These are phyloP conservation scores for Candida peoriensis DNA, from an alignment of 805 yeast genomes.

Conservation along the genomic window DNA sequence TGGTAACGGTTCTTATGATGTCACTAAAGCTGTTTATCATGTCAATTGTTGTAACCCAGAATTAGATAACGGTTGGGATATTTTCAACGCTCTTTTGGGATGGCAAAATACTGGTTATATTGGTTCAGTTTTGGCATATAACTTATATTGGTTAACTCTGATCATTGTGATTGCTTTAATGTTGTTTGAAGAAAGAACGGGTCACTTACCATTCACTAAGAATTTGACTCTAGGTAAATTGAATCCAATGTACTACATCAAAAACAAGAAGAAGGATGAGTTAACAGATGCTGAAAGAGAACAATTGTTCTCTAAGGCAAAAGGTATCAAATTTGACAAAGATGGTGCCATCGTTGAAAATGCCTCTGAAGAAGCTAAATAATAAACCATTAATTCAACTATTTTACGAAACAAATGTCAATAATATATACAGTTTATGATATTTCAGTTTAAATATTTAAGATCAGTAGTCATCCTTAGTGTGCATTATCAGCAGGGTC, in stretches of 20 bases:
- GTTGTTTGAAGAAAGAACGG: slow-evolving; percentile 79
- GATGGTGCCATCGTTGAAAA: slow-evolving; percentile 26
- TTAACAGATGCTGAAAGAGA: slow-evolving; percentile 47
- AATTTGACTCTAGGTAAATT: slow-evolving; percentile 41
- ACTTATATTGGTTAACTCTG: slow-evolving; percentile 77
- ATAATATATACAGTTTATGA: background rate
- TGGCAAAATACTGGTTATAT: slow-evolving; percentile 97
- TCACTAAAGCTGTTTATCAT: slow-evolving; percentile 82
- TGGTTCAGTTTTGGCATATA: slow-evolving; percentile 87
- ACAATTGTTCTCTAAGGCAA: slow-evolving; percentile 43
- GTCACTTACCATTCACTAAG: slow-evolving; percentile 71
- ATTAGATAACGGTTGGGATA: slow-evolving; percentile 92
- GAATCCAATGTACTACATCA: slow-evolving; percentile 72
- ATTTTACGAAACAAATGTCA: background rate
- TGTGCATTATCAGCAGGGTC: slow-evolving; percentile 37
- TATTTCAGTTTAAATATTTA: background rate
- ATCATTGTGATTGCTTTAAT: slow-evolving; percentile 52
- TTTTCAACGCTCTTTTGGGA: slow-evolving; percentile 89
- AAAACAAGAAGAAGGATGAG: slow-evolving; percentile 59
- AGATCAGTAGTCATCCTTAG: background rate
- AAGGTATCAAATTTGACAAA: slow-evolving; percentile 30
- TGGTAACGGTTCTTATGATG: slow-evolving; percentile 94
- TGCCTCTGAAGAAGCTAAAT: background rate
- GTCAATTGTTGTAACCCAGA: slow-evolving; percentile 97
- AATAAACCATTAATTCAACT: background rate